Evolutionary conservation across 1,139 yeast genomes (phyloP).

Genomic region (Tardiomyces depauwii): DNA sequence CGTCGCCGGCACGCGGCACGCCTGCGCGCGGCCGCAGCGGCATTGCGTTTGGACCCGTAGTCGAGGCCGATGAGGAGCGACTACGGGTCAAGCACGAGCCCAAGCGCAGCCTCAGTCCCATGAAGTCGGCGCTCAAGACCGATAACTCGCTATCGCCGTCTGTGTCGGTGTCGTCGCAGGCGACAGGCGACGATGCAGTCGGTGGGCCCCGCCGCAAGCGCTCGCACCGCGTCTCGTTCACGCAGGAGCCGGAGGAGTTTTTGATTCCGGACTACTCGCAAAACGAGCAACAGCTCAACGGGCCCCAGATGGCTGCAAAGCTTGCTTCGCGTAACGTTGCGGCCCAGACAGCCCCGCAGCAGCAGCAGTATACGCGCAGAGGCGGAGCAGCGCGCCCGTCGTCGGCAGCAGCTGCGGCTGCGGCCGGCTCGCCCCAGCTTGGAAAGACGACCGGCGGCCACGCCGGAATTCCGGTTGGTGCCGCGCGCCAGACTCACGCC

Average conservation of each 20-base stretch:
- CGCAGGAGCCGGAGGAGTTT: background rate
- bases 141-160: conserved; percentile 8
- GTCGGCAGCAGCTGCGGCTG: conserved; percentile 9
- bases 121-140: conserved; percentile 22
- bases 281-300: background rate
- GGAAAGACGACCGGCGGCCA: background rate
- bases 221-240: background rate
- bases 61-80: background rate
- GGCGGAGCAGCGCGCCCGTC: background rate
- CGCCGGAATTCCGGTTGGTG: conserved; percentile 2
- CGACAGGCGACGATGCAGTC: background rate
- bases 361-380: background rate
- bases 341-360: background rate
- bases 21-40: background rate
- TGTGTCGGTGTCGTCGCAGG: background rate
- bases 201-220: background rate
- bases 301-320: background rate
- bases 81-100: conserved; percentile 15
- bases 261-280: background rate
- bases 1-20: background rate
- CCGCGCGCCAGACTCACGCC: conserved; percentile 5
- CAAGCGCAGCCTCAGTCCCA: conserved; percentile 19
- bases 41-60: background rate
- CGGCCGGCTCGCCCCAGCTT: conserved; percentile 4
- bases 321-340: background rate